These are phyloP conservation scores for Rhizopus delemar DNA, from an alignment of 371 early-diverging fungal genomes.

Conservation along the genomic window DNA sequence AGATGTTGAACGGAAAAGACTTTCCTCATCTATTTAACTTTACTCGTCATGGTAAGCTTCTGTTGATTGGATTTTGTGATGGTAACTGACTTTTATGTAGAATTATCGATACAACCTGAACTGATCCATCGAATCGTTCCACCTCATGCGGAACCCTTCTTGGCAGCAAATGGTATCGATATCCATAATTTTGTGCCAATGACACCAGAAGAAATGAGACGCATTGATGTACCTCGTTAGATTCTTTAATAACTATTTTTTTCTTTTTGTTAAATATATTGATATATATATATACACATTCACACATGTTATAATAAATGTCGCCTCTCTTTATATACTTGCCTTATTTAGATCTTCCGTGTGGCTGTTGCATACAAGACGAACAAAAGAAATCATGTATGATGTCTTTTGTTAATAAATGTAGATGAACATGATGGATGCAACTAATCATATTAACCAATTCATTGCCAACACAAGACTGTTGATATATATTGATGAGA, in stretches of 20 bases:
- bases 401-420: too few relatives aligned
- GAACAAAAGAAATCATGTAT: too few relatives aligned
- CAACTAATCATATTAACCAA: too few relatives aligned
- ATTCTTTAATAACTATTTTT: not conserved
- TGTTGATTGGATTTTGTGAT: not conserved
- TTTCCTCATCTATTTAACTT: conserved; percentile 93
- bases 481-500: too few relatives aligned
- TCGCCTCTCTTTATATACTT: too few relatives aligned
- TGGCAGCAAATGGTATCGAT: conserved; percentile 51
- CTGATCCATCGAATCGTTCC: conserved; percentile 64
- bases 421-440: too few relatives aligned
- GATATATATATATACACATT: too few relatives aligned
- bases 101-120: conserved; percentile 55
- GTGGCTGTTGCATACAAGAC: too few relatives aligned
- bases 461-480: too few relatives aligned
- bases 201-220: conserved; percentile 39
- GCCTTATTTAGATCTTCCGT: too few relatives aligned
- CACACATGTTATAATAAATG: too few relatives aligned
- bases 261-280: too few relatives aligned
- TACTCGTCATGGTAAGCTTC: conserved; percentile 68
- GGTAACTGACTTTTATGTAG: conserved; percentile 16
- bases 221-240: conserved; percentile 18
- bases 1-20: conserved; percentile 74
- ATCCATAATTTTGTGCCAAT: conserved; percentile 49
- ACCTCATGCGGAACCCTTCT: conserved; percentile 55